Evolutionary conservation across 352 stramenopile genomes (phyloP), one percentile per base, ranked within the genome.

Genomic region (Aphanomyces astaci): DNA sequence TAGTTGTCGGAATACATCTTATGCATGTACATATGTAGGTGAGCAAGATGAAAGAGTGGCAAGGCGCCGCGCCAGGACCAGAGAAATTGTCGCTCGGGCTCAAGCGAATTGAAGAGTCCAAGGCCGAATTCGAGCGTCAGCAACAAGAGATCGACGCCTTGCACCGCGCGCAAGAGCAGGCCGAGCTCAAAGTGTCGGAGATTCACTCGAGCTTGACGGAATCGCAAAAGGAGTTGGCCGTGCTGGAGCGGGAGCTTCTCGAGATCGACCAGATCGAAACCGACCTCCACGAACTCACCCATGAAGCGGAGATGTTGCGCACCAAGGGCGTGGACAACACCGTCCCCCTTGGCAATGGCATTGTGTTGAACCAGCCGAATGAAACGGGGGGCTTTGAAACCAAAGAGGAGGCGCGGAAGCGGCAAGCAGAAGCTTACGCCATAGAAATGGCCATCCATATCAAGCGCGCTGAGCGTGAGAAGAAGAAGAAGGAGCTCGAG

Each of bases 371-470:
- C 56, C 36, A 57, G 57, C 53, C 24, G 70, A 68, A 51, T 45
- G 45, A n/a, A 52, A 60, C 51, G 19, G 49, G 69, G 22, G 63
- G 66, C 27, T 81, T 92, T 31, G 80, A 91, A 57, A 77, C 71
- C 0, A 81, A 77, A 10, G 73, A 75, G 24, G 65, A 71, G 4
- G 68, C 81, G 60, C 76, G 78, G 28, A 77, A 84, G 70, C 76
- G 78, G 0, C 78, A 89, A 39, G 83, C 88, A 0, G 87, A 96
- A 51, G 79, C 86, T n/a, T 96, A 96, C 66, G 92, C 90, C 2
- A 73, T 98, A 4, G 92, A 97, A 48, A 95, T 97, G 83, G 87
- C 90, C 28, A 89, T 98, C 43, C 91, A 96, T 70, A 90, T 97
- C 70, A 98, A 98, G 66, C 83, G 87, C 32, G 79, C 80, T 0